Evolutionary conservation across 768 basidiomycete genomes (phyloP), one percentile per base, ranked within the genome.

Genomic region (Basidioascus undulatus): DNA sequence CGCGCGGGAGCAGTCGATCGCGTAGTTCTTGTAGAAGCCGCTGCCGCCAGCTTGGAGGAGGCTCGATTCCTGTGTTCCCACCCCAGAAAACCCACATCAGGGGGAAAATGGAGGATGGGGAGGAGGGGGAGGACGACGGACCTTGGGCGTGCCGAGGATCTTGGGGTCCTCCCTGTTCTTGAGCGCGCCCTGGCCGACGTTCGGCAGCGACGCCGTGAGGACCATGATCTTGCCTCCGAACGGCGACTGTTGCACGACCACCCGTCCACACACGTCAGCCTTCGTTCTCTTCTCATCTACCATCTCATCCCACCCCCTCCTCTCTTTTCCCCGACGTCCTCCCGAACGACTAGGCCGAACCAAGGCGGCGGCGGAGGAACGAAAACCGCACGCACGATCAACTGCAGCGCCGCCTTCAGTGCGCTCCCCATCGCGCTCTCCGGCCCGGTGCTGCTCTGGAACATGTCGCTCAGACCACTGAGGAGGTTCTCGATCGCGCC

Each of bases 131-230:
- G 23, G 16, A 19, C 12, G 5, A 38, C 54, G 21, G 39, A 79
- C 80, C 69, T 96, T 98, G 30, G 79, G 62, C 9, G 92, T 96
- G 19, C 92, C 92, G 27, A 96, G 68, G 41, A 94, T 63, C 60
- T 96, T 98, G 35, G 83, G 77, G 58, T 98, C 92, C 52, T 98
- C 92, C 44, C 92, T 68, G 58, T 86, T 83, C 64, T 96, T 96
- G 44, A 98, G 67, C 10, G 82, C 70, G 37, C 92, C 92, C 20
- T 77, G 70, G 35, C 92, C 92, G 28, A 84, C 51, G 32, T 74
- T 82, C 6, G 92, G 92, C 33, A 98, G 58, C 24, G 74, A 75
- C 0, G 86, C 71, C 3, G 84, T 77, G 15, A 96, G 62, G 11
- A 77, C 79, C 7, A 87, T 62, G 43, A 98, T 79, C 61, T 96